Conservation (phyloP, 208 protist species). For the Balamuthia mandrillaris region DNA sequence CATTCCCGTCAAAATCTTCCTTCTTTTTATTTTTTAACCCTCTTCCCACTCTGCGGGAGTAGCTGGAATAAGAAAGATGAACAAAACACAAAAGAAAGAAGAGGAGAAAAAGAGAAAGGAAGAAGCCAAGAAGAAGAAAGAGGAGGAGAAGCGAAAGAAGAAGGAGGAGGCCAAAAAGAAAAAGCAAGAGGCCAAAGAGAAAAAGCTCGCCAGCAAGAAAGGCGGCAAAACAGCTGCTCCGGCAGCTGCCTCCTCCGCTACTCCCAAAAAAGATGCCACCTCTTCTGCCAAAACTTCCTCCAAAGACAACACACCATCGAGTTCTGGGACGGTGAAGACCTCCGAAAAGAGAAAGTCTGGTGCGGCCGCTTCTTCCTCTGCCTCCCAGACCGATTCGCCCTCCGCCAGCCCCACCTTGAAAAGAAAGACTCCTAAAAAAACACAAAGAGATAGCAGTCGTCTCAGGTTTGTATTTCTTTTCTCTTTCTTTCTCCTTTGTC, state of each 20-base stretch:
- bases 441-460: no score
- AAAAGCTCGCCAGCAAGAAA: not conserved
- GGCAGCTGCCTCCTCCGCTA: not conserved
- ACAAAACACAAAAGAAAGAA: conserved; percentile 1
- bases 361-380: no score
- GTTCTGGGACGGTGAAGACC: no score
- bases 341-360: no score
- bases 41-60: not conserved
- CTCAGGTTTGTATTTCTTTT: no score
- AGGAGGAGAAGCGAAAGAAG: not conserved
- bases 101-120: not conserved
- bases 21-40: not conserved
- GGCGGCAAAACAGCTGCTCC: not conserved
- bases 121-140: not conserved
- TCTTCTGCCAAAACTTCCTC: not conserved
- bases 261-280: not conserved
- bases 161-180: not conserved
- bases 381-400: no score
- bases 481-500: no score
- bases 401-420: no score
- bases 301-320: not conserved
- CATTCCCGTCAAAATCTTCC: not conserved
- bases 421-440: no score
- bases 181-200: not conserved
- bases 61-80: not conserved